A percentile compares a stretch with the other conserved stretches of the same genome.
Evolutionary conservation across 257 asterid genomes (phyloP).

Genomic region (Solanum bulbocastanum): DNA sequence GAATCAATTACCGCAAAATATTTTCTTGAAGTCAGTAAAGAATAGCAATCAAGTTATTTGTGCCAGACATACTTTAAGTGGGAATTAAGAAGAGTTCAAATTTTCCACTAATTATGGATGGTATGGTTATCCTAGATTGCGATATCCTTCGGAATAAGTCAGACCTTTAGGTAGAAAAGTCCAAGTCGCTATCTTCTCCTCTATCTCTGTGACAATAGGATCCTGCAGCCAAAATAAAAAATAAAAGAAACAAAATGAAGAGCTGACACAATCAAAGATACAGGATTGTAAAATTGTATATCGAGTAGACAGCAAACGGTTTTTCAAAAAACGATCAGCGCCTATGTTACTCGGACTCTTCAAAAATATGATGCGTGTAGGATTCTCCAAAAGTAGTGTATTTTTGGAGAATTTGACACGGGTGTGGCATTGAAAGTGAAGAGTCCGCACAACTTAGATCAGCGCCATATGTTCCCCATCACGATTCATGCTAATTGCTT

Average conservation of each 20-base stretch:
- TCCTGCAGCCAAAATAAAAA: slow-evolving; percentile 44
- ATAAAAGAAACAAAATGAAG: not conserved
- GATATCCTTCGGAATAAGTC: not conserved
- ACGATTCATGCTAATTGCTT: not conserved
- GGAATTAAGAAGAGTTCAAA: not conserved
- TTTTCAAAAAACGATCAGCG: not conserved
- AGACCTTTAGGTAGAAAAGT: slow-evolving; percentile 89
- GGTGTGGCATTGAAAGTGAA: not conserved
- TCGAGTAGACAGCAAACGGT: not conserved
- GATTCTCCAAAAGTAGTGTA: not conserved
- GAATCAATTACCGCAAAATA: not conserved
- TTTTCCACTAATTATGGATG: not conserved
- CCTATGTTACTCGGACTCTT: not conserved
- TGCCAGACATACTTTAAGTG: not conserved
- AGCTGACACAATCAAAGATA: not conserved
- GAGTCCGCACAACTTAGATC: not conserved
- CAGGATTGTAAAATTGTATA: not conserved
- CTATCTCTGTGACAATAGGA: slow-evolving; percentile 84
- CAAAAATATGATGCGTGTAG: not conserved
- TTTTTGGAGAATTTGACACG: not conserved
- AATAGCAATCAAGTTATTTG: not conserved
- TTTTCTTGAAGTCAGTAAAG: not conserved
- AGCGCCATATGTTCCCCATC: not conserved
- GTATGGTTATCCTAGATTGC: not conserved
- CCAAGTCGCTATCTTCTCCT: slow-evolving; percentile 95